Conservation (phyloP, 1,284 basidiomycete species). For the Cystobasidium sp. region DNA sequence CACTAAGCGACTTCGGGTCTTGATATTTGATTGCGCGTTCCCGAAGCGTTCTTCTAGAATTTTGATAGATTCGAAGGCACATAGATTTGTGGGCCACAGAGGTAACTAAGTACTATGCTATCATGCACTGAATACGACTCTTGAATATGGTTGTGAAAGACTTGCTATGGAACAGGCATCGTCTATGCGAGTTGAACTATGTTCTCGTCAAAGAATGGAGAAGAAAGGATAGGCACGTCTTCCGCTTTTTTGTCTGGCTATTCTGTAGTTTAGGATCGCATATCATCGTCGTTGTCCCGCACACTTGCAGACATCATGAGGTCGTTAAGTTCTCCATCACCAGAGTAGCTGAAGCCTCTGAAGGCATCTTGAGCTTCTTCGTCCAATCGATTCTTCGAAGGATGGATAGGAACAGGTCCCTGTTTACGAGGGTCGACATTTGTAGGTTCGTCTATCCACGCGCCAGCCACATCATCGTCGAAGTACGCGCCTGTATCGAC, state of each 20-base stretch:
- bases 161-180: too few species aligned
- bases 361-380: constrained; percentile 58
- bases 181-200: too few species aligned
- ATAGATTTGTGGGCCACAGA: too few species aligned
- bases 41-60: too few species aligned
- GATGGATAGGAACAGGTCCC: constrained; percentile 60
- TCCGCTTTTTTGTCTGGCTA: background rate
- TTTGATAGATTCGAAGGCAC: too few species aligned
- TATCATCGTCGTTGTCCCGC: constrained; percentile 35
- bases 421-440: constrained; percentile 58
- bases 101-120: too few species aligned
- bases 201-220: too few species aligned
- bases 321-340: constrained; percentile 49
- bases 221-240: background rate
- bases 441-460: constrained; percentile 53
- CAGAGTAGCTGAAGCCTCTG: constrained; percentile 52
- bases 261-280: background rate
- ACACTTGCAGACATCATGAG: constrained; percentile 40
- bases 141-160: too few species aligned
- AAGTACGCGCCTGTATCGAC: constrained; percentile 67
- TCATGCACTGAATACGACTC: too few species aligned
- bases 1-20: too few species aligned
- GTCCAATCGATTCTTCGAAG: constrained; percentile 53
- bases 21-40: too few species aligned
- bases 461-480: constrained; percentile 59